Evolutionary conservation across 768 basidiomycete species (phyloP).

Genomic region (Suillus weaverae): DNA sequence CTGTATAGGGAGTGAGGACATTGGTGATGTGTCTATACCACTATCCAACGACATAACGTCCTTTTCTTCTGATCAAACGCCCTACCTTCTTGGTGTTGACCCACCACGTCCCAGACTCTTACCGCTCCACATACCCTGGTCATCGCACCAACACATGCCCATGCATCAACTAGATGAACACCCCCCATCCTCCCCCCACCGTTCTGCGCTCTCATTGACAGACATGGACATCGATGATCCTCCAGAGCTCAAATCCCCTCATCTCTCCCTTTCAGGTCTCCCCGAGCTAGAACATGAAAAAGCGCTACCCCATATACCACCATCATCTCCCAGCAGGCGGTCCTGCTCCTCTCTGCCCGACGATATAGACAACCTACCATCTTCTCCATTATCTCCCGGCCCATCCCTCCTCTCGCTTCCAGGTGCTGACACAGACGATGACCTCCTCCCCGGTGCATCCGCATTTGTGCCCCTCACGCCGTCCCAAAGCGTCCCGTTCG

Average conservation of each 20-base stretch:
- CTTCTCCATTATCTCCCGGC: constrained; percentile 20
- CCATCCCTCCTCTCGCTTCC: constrained; percentile 38
- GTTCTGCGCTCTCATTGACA: constrained; percentile 14
- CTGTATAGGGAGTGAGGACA: constrained; percentile 13
- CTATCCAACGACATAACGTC: constrained; percentile 16
- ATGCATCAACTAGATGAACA: constrained; percentile 18
- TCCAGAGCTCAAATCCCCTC: constrained; percentile 29
- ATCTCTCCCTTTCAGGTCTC: constrained; percentile 30
- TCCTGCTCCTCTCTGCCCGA: constrained; percentile 31
- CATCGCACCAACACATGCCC: constrained; percentile 15
- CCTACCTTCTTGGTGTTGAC: constrained; percentile 28
- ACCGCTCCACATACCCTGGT: constrained; percentile 27
- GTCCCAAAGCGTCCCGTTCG: background rate
- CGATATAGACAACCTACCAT: constrained; percentile 27
- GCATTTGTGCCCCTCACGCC: background rate
- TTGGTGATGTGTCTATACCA: constrained; percentile 7
- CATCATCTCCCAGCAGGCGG: constrained; percentile 30
- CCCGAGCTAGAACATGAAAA: constrained; percentile 34
- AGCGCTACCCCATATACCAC: constrained; percentile 16
- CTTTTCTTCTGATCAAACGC: constrained; percentile 16
- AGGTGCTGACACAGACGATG: constrained; percentile 44
- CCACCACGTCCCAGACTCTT: constrained; percentile 17
- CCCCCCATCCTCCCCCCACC: constrained; percentile 16
- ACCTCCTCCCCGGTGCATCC: constrained; percentile 35
- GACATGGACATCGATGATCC: constrained; percentile 20